These are phyloP conservation scores for Gracilariopsis chorda DNA, from an alignment of 23 red algal species.

Conservation along the genomic window DNA sequence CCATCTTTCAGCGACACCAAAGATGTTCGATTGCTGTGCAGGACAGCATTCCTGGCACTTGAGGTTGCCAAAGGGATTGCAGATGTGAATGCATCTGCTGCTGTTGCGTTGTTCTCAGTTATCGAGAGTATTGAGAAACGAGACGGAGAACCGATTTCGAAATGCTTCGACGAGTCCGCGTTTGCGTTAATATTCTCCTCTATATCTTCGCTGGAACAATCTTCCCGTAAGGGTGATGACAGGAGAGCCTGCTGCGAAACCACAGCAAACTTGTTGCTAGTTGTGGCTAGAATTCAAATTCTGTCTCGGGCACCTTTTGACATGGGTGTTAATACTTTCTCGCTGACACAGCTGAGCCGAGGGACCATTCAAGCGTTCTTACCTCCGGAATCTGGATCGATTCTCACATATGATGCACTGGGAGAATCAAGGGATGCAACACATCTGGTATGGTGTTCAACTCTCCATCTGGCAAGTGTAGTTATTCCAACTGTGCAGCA, in stretches of 20 bases:
- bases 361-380: constrained; percentile 38
- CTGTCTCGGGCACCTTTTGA: background rate
- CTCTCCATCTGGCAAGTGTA: constrained; percentile 33
- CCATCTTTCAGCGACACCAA: background rate
- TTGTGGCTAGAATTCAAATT: constrained; percentile 24
- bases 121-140: constrained; percentile 1
- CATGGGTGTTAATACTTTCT: background rate
- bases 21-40: background rate
- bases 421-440: constrained; percentile 3
- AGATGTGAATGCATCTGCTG: background rate
- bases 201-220: constrained; percentile 29
- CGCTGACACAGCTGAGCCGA: constrained; percentile 1
- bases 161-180: background rate
- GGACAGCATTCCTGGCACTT: background rate
- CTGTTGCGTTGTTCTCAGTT: constrained; percentile 42
- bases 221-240: background rate
- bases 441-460: constrained; percentile 55
- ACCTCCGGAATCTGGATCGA: background rate
- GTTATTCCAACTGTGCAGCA: constrained; percentile 31
- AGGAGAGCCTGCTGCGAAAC: background rate
- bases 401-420: constrained; percentile 32
- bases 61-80: background rate
- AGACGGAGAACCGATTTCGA: background rate
- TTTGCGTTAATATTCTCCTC: constrained; percentile 3
- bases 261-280: constrained; percentile 38